Evolutionary conservation across 306 rosid genomes (phyloP).

Genomic region (Cucurbita maxima): DNA sequence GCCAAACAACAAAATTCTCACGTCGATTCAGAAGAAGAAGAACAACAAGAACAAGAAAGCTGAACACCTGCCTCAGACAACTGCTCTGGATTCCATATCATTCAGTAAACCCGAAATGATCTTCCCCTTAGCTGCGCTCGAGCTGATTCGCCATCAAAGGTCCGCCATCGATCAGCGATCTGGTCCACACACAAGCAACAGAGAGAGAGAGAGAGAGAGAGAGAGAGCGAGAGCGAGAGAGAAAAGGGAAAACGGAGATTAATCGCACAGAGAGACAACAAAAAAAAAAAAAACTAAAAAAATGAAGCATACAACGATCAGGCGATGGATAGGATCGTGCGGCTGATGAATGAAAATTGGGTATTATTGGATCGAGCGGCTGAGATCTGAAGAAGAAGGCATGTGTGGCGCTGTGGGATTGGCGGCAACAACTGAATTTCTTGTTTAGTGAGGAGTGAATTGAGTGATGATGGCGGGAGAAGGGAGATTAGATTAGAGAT

Average conservation of each 20-base stretch:
- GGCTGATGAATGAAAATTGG: background rate
- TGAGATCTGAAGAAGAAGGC: background rate
- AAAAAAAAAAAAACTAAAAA: too few relatives aligned
- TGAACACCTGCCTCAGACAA: slow-evolving; percentile 27
- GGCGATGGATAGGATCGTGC: background rate
- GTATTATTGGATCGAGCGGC: background rate
- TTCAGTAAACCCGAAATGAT: background rate
- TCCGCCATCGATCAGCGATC: slow-evolving; percentile 17
- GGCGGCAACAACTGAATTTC: background rate
- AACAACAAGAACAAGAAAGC: background rate
- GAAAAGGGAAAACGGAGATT: background rate
- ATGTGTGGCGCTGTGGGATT: slow-evolving; percentile 1
- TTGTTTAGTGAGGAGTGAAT: background rate
- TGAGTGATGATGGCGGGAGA: background rate
- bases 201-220: background rate
- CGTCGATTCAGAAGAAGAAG: background rate
- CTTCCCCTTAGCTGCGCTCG: background rate
- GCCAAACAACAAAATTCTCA: background rate
- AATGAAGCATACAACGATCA: background rate
- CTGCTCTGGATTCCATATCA: slow-evolving; percentile 4
- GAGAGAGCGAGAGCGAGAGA: background rate
- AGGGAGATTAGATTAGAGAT: background rate
- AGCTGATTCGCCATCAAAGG: slow-evolving; percentile 7
- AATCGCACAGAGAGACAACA: background rate
- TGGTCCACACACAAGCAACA: slow-evolving; percentile 2